Evolutionary conservation across 108 stramenopile genomes (phyloP), one percentile per base, ranked within the genome.

Genomic region (Cylindrotheca closterium): DNA sequence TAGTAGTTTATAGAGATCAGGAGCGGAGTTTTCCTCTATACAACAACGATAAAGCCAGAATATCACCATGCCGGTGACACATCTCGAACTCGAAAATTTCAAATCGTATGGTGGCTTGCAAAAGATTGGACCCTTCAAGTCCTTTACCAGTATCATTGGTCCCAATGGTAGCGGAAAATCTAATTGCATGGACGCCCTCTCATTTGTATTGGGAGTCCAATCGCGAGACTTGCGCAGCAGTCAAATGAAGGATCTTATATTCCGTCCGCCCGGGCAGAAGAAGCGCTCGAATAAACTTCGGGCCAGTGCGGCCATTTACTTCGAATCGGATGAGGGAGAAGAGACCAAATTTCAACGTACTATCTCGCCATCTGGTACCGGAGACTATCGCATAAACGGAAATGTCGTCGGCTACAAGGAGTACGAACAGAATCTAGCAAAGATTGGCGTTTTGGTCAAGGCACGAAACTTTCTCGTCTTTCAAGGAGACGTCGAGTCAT

Each of bases 401-500:
- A 75, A 69, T 51, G 69, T 78, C 30, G 89, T 96, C 27, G 52
- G 93, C 15, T 86, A 78, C 63, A 86, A 93, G 22, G 70, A 84
- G 52, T 99, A 99, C 68, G 96, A 96, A 74, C 55, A 71, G 1
- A 75, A 74, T 10, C 79, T 96, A 49, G 85, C 78, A 15, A 63
- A 80, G 15, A 98, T 99, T 70, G 97, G 97, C n/a, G 97, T 99
- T 10, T 77, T 98, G 51, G 83, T 96, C 68, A 96, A 97, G 68
- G 97, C 96, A 2, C 81, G 98, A n/a, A 99, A 99, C 79, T 99
- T 99, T 75, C 73, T 99, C 23, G 98, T 99, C 21, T 99, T 99
- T 78, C 96, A 97, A 65, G 99, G 99, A 17, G 99, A 99, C 75
- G 98, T 99, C 24, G 97, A 98, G 73, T 77, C 83, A 46, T 82